Evolutionary conservation across 257 asterid genomes (phyloP).

Genomic region (Solanum pennellii): DNA sequence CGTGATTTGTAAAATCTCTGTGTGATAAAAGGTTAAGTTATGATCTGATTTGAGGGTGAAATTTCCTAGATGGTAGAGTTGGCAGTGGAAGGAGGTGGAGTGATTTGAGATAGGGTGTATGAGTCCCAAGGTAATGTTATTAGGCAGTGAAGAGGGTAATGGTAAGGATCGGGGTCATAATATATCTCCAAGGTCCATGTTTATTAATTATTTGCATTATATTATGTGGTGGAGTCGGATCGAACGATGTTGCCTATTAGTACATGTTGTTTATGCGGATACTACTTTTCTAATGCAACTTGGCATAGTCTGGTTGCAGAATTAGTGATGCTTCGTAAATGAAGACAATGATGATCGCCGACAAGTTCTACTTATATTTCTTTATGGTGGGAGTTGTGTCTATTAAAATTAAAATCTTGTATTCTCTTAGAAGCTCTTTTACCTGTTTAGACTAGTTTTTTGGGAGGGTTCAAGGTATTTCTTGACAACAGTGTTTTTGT

Average conservation of each 20-base stretch:
- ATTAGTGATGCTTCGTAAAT: not conserved
- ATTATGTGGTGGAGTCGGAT: not conserved
- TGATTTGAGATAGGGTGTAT: too few species aligned
- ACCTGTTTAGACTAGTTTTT: not conserved
- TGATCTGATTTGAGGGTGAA: too few species aligned
- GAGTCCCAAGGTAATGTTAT: too few species aligned
- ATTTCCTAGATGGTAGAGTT: too few species aligned
- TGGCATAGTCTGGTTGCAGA: not conserved
- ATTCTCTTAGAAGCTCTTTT: not conserved
- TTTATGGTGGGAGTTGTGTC: not conserved
- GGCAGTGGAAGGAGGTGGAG: too few species aligned
- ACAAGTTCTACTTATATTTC: not conserved
- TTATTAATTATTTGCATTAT: not conserved
- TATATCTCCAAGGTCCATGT: not conserved
- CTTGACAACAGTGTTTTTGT: not conserved
- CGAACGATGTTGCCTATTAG: not conserved
- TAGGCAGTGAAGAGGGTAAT: not conserved
- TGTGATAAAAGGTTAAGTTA: too few species aligned
- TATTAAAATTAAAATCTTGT: too few species aligned
- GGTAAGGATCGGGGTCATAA: not conserved
- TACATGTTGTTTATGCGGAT: not conserved
- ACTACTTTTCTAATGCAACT: not conserved
- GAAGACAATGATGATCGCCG: not conserved
- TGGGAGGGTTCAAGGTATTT: not conserved
- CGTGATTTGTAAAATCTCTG: too few species aligned